Evolutionary conservation across 225 moss, liverwort and hornwort genomes (phyloP).

Genomic region (Neckera pumila): DNA sequence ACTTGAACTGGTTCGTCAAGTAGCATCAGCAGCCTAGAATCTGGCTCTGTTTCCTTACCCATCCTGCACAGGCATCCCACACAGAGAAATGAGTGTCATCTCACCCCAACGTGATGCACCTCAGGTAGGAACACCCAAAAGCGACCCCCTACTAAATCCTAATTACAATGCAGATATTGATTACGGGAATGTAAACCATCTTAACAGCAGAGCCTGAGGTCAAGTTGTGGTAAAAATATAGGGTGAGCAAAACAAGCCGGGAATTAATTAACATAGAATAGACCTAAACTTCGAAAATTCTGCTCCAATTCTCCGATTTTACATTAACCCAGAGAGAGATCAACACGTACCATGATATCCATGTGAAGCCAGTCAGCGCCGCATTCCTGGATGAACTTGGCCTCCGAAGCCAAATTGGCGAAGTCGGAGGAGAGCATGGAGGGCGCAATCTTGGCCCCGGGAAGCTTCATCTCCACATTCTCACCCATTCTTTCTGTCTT

Average conservation of each 20-base stretch:
- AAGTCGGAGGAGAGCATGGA: constrained; percentile 99
- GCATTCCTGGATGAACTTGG: constrained; percentile 79
- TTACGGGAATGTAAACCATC: neutral
- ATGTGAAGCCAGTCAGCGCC: constrained; percentile 99
- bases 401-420: constrained; percentile 91
- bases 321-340: neutral
- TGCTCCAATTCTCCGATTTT: neutral
- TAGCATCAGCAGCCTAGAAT: neutral
- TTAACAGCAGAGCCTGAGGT: neutral
- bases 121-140: neutral
- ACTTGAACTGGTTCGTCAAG: neutral
- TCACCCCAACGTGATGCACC: neutral
- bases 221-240: neutral
- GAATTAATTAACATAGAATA: neutral
- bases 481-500: neutral
- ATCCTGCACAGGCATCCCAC: constrained; percentile 60
- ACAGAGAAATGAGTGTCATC: neutral
- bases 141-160: neutral
- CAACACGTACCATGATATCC: constrained; percentile 73
- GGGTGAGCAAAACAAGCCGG: neutral
- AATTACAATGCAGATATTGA: neutral
- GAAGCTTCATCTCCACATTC: constrained; percentile 12
- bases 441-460: constrained; percentile 71
- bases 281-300: neutral
- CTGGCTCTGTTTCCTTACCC: constrained; percentile 55